Percentiles rank a stretch among this genome's conserved stretches.
These are phyloP conservation scores for Sugiyamaella sp. DNA, from an alignment of 1,139 yeast genomes.

Conservation along the genomic window DNA sequence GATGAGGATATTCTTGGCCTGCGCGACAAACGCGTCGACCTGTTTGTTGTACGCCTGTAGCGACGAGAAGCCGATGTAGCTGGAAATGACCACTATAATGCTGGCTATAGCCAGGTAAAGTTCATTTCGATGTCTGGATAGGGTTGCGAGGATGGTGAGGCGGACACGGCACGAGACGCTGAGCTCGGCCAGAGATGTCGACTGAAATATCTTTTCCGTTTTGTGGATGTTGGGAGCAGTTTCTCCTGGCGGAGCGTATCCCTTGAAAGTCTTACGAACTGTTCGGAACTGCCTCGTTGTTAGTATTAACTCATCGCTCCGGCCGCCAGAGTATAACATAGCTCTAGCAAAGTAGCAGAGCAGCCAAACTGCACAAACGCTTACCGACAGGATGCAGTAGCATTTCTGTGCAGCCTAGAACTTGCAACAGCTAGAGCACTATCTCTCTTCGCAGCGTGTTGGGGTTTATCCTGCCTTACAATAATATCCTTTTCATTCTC, in stretches of 20 bases:
- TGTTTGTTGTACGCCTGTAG: conserved; percentile 24
- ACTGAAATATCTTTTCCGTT: conserved; percentile 38
- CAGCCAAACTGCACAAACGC: background rate
- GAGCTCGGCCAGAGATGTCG: conserved; percentile 43
- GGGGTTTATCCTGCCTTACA: conserved; percentile 70
- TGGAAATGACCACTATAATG: conserved; percentile 17
- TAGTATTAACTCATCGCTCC: conserved; percentile 9
- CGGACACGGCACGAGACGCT: conserved; percentile 40
- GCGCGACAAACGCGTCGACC: conserved; percentile 38
- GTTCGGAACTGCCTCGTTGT: conserved; percentile 29
- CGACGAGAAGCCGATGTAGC: conserved; percentile 13
- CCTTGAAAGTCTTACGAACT: conserved; percentile 32
- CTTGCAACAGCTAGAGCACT: background rate
- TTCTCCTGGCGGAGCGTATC: conserved; percentile 30
- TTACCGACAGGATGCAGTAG: background rate
- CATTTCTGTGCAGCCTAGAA: background rate
- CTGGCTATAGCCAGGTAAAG: conserved; percentile 28
- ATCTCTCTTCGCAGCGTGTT: background rate
- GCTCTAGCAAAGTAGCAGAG: background rate
- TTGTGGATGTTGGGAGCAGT: conserved; percentile 29
- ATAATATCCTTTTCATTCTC: conserved; percentile 74
- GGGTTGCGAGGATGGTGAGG: conserved; percentile 33
- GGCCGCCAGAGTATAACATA: background rate
- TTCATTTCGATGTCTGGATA: conserved; percentile 40
- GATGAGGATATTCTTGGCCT: conserved; percentile 38